Percentiles rank a stretch among this genome's conserved stretches.
Conservation (phyloP, 2,329 filamentous ascomycete genomes). For the Setomelanomma holmii region DNA sequence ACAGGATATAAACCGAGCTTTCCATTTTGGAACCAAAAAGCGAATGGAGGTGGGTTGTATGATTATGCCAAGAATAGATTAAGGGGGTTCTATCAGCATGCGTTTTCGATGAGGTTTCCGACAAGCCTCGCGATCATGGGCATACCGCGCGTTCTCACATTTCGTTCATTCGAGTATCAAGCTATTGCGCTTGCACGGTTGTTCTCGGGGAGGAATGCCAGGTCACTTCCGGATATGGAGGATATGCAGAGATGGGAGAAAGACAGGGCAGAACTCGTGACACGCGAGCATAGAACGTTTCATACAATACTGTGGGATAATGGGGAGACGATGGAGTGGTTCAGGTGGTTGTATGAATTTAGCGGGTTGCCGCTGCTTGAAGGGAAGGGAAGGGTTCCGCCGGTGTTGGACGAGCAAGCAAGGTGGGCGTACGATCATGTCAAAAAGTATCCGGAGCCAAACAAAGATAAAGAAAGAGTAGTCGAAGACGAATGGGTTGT, state of each 20-base stretch:
- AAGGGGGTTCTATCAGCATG: conserved; percentile 51
- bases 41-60: conserved; percentile 56
- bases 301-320: conserved; percentile 63
- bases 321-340: conserved; percentile 59
- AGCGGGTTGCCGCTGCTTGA: conserved; percentile 58
- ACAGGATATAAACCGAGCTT: conserved; percentile 52
- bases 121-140: conserved; percentile 60
- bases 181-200: conserved; percentile 61
- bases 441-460: conserved; percentile 26
- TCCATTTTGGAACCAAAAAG: conserved; percentile 57
- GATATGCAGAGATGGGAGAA: conserved; percentile 59
- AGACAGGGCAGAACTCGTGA: conserved; percentile 43
- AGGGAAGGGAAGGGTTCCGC: conserved; percentile 46
- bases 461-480: conserved; percentile 2
- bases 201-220: conserved; percentile 53
- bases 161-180: conserved; percentile 64
- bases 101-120: conserved; percentile 49
- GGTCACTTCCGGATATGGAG: conserved; percentile 3
- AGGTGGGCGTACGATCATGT: conserved; percentile 47
- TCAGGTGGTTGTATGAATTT: conserved; percentile 56
- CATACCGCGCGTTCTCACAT: conserved; percentile 60
- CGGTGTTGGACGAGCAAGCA: conserved; percentile 20
- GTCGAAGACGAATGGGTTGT: background rate
- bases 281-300: conserved; percentile 52
- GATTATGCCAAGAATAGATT: conserved; percentile 59